Base-by-base conservation (phyloP, 169 alveolate species). In the Plasmodium inui region DNA sequence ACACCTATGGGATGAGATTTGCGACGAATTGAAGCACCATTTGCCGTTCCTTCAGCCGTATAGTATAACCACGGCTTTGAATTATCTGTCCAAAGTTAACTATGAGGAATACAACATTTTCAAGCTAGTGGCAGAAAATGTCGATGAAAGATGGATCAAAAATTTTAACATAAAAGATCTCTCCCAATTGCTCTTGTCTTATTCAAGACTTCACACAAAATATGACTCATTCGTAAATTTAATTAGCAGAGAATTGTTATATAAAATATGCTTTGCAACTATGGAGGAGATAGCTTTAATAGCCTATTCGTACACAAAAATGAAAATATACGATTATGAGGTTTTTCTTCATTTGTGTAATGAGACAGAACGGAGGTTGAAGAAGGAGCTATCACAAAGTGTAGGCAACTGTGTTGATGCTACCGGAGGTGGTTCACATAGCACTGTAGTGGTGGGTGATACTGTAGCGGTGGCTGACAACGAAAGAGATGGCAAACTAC, bases 11-110 rank as follows among this genome's bases (percentile, higher is more conserved):
- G 83, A 76, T 37, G 92, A 82, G 19, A 72, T 81, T 70, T 70
- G 92, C 39, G 61, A 91, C 50, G 95, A 91, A 70, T 32, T 91
- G 22, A 91, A 82, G 41, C 41, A 34, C 28, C 92, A 91, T 71
- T 91, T 91, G 74, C 95, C 95, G 53, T 91, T 91, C 83, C 46
- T 91, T 37, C 95, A 91, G 74, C 95, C 95, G 28, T 91, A 82
- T 71, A 91, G 92, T 12, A 91, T 91, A 70, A 76, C 92, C 8
- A 82, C 50, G 28, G 70, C 95, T 28, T 82, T 91, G 34, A 91
- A 91, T 71, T 91, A 82, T 41, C 74, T 91, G 50, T 91, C 95
- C 28, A 91, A 91, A 91, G 57, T 91, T 53, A 91, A 91, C 83
- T 91, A 91, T 82, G 84, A 91, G 22, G 95, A 91, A 70, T 91